Evolutionary conservation across 2,329 filamentous ascomycete species (phyloP), one percentile per base, ranked within the genome.

Genomic region (Fusarium nelsonii): DNA sequence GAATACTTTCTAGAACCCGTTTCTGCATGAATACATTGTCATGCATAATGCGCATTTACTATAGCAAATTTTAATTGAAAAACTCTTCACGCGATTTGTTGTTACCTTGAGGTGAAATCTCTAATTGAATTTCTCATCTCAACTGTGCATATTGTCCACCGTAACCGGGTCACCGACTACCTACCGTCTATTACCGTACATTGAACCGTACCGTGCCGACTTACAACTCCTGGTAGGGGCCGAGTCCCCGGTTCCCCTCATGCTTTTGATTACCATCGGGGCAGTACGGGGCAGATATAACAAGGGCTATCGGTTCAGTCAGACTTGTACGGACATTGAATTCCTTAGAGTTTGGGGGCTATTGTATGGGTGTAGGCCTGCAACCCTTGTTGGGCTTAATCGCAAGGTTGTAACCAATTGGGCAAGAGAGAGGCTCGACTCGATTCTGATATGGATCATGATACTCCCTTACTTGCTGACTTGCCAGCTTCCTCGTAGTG

Each of bases 311-410:
- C 59, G 18, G 53, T 28, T 30, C 50, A 33, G n/a, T 20, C 28
- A 36, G 30, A 30, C 34, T 34, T 36, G 39, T 26, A 44, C 65
- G 67, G 67, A 70, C 62, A 69, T 69, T 63, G 62, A 65, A 69
- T 70, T 69, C 63, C 67, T 66, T 69, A 60, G 33, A 37, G 62
- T 65, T 65, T 48, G 41, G 46, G 43, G 30, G 20, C 34, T 50
- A 50, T 23, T 44, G 50, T 33, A 33, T 54, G 40, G 43, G 40
- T 34, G 51, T 52, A 62, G 52, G 58, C 49, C 44, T 58, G 57
- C 49, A 52, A 53, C 41, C 62, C 53, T 48, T 37, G 39, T 58
- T 67, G 32, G 45, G 33, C 39, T 45, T 39, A 36, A 54, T 68
- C 18, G 23, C 10, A 34, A 60, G 61, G 52, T 40, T 48, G 49